A percentile compares a stretch with the other conserved stretches of the same genome.
Evolutionary conservation across 208 protist genomes (phyloP).

Genomic region (Crithidia acanthocephali): DNA sequence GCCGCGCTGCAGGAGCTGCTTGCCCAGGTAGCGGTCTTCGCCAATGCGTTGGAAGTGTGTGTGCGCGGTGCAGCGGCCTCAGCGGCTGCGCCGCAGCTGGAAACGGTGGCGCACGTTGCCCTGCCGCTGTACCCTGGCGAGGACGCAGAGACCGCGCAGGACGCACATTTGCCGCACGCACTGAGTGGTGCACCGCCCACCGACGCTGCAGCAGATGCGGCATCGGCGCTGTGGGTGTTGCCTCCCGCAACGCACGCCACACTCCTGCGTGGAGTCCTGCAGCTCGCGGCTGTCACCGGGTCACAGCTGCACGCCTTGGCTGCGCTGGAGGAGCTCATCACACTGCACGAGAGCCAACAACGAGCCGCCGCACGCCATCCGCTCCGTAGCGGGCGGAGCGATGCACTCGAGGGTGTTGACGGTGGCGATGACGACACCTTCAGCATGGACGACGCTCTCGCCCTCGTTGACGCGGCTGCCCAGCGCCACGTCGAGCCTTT

Average conservation of each 20-base stretch:
- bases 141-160: neutral
- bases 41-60: slow-evolving; percentile 18
- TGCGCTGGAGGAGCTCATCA: slow-evolving; percentile 61
- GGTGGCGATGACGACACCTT: slow-evolving; percentile 37
- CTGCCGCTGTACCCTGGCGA: neutral
- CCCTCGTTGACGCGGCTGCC: slow-evolving; percentile 56
- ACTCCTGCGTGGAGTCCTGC: slow-evolving; percentile 49
- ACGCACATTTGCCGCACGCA: no score
- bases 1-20: slow-evolving; percentile 26
- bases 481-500: slow-evolving; percentile 47
- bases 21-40: slow-evolving; percentile 10
- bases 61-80: neutral
- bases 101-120: neutral
- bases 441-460: slow-evolving; percentile 63
- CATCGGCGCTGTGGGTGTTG: slow-evolving; percentile 37
- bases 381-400: neutral
- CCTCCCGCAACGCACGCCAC: slow-evolving; percentile 47
- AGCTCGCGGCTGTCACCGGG: slow-evolving; percentile 38
- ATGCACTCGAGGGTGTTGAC: slow-evolving; percentile 1
- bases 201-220: neutral
- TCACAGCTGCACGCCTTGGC: slow-evolving; percentile 43
- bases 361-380: slow-evolving; percentile 1
- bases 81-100: neutral
- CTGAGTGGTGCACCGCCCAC: no score
- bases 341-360: slow-evolving; percentile 39